These are phyloP conservation scores for Brassica rapa DNA, from an alignment of 345 rosid species.

Conservation along the genomic window DNA sequence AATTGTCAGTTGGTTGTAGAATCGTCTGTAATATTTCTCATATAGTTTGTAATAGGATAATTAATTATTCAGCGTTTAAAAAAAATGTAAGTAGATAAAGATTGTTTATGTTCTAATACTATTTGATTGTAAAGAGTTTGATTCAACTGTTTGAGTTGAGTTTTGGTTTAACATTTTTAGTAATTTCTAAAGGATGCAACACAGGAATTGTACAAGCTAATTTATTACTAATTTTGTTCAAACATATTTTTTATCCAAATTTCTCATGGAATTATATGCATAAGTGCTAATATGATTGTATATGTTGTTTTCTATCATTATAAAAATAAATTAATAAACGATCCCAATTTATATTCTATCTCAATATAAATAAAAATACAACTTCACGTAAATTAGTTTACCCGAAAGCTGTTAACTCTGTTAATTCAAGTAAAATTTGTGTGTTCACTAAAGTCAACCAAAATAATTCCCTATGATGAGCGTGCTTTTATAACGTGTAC, in stretches of 20 bases:
- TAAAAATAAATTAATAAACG: background rate
- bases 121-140: background rate
- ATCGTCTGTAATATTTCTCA: too few relatives aligned
- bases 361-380: background rate
- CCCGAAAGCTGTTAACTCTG: background rate
- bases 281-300: background rate
- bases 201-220: background rate
- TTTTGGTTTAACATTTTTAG: background rate
- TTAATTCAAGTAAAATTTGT: background rate
- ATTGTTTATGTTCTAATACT: too few relatives aligned
- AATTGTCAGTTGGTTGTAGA: too few relatives aligned
- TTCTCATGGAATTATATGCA: background rate
- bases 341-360: background rate
- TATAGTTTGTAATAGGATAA: too few relatives aligned
- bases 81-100: too few relatives aligned
- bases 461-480: slow-evolving; percentile 2
- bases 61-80: too few relatives aligned
- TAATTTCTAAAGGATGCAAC: background rate
- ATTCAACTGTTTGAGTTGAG: background rate
- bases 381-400: background rate
- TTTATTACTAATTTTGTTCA: background rate
- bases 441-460: background rate
- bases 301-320: background rate
- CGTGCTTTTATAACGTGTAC: background rate
- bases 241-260: background rate